A percentile compares a stretch with the other conserved stretches of the same genome.
phyloP scores from a whole-genome alignment of 2,329 filamentous ascomycete genomes.

The Phaeosphaeriaceae sp. region DNA sequence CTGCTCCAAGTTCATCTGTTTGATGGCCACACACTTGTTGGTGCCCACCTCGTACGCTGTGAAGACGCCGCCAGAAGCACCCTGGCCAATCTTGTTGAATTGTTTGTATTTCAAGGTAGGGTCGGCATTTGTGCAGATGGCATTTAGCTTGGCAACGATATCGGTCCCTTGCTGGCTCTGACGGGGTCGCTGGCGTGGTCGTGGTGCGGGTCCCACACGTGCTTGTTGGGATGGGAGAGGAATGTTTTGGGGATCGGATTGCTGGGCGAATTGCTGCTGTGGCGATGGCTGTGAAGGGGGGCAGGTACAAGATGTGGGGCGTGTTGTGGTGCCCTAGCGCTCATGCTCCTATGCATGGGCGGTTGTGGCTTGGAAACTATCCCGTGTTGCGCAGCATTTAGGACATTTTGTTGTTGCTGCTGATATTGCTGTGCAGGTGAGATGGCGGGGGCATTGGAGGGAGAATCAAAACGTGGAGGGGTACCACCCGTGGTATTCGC shows the following conservation, averaged over 20 bases:
- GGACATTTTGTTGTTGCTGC: conserved; percentile 85
- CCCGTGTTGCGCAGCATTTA: conserved; percentile 79
- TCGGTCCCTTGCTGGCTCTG: conserved; percentile 78
- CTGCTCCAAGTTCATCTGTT: conserved; percentile 99
- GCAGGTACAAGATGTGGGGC: conserved; percentile 36
- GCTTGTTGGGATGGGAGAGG: conserved; percentile 57
- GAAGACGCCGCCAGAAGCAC: conserved; percentile 93
- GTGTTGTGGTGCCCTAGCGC: conserved; percentile 65
- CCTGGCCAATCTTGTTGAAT: conserved; percentile 95
- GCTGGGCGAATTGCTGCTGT: conserved; percentile 56
- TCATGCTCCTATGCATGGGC: conserved; percentile 74
- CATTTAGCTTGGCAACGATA: conserved; percentile 80
- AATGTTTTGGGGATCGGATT: conserved; percentile 52
- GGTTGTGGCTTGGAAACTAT: conserved; percentile 59
- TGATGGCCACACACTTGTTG: conserved; percentile 93
- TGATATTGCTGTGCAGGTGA: conserved; percentile 62
- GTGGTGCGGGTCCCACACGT: conserved; percentile 62
- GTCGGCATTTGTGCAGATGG: conserved; percentile 89
- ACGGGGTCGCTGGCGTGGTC: conserved; percentile 77
- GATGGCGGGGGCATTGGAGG: conserved; percentile 43
- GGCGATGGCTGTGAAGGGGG: conserved; percentile 50
- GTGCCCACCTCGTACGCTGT: conserved; percentile 85
- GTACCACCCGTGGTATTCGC: conserved; percentile 52
- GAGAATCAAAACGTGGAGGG: conserved; percentile 54
- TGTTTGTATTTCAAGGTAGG: conserved; percentile 86